Conservation (phyloP, 306 rosid genomes). For the Inga laurina region DNA sequence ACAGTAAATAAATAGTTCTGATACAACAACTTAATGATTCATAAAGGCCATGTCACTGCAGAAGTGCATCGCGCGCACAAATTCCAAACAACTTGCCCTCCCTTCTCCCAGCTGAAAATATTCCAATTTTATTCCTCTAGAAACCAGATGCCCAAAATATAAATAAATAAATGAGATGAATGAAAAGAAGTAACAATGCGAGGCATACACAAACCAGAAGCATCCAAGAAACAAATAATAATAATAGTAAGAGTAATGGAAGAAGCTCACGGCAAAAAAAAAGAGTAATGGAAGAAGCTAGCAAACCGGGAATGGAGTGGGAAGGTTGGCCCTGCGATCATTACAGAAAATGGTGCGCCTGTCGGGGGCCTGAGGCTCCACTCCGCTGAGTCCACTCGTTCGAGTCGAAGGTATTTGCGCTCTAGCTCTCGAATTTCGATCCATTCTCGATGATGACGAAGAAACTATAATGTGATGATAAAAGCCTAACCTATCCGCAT, state of each 20-base stretch:
- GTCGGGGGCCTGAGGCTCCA: not conserved
- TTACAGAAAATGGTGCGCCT: not conserved
- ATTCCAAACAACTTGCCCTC: not conserved
- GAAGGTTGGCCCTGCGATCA: not conserved
- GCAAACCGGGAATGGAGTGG: not conserved
- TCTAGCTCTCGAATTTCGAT: not conserved
- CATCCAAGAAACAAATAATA: not conserved
- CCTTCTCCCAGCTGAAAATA: not conserved
- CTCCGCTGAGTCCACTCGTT: not conserved
- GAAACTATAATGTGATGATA: not conserved
- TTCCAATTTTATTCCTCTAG: not conserved
- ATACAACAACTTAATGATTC: not conserved
- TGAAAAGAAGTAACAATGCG: not conserved
- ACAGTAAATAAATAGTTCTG: not conserved
- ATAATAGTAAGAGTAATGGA: not conserved
- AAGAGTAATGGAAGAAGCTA: not conserved
- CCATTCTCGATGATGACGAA: not conserved
- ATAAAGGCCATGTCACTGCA: not conserved
- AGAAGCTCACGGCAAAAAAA: no score
- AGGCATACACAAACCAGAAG: not conserved
- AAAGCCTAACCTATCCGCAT: not conserved
- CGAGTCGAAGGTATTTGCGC: not conserved
- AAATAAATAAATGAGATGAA: not conserved
- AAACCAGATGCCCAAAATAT: not conserved
- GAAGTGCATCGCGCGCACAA: no score